Conservation (phyloP, 371 early-diverging fungal species). For the Conidiobolus incongruus region DNA sequence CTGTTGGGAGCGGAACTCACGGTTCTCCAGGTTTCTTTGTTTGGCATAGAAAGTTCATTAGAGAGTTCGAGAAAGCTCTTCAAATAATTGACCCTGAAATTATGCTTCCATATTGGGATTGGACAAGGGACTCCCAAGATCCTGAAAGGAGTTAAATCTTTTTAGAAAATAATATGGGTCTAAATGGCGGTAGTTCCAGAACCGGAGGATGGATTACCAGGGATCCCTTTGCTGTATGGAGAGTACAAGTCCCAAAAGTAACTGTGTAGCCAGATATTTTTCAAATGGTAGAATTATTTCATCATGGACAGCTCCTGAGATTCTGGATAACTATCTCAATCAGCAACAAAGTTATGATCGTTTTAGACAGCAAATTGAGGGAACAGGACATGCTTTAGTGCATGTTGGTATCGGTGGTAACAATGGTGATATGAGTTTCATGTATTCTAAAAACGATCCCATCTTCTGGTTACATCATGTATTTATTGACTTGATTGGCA, state of each 20-base stretch:
- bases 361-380: not conserved
- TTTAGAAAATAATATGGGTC: not conserved
- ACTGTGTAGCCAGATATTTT: not conserved
- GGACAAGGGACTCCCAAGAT: not conserved
- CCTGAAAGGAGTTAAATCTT: not conserved
- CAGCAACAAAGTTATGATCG: not conserved
- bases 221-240: not conserved
- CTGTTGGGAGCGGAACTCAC: too few species aligned
- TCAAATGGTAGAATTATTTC: slow-evolving; percentile 1
- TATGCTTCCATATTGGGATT: too few species aligned
- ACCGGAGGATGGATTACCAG: not conserved
- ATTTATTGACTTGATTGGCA: slow-evolving; percentile 4
- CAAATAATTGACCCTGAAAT: not conserved
- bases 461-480: slow-evolving; percentile 5
- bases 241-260: not conserved
- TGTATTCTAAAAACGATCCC: slow-evolving; percentile 3
- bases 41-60: slow-evolving; percentile 3
- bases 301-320: slow-evolving; percentile 2
- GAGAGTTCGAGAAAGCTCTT: not conserved
- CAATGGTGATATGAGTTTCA: not conserved
- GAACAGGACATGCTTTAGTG: slow-evolving; percentile 2
- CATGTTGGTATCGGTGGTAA: slow-evolving; percentile 1
- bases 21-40: slow-evolving; percentile 1
- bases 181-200: not conserved
- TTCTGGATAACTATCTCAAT: not conserved